phyloP scores from a whole-genome alignment of 352 stramenopile genomes.

The Globisporangium solare region DNA sequence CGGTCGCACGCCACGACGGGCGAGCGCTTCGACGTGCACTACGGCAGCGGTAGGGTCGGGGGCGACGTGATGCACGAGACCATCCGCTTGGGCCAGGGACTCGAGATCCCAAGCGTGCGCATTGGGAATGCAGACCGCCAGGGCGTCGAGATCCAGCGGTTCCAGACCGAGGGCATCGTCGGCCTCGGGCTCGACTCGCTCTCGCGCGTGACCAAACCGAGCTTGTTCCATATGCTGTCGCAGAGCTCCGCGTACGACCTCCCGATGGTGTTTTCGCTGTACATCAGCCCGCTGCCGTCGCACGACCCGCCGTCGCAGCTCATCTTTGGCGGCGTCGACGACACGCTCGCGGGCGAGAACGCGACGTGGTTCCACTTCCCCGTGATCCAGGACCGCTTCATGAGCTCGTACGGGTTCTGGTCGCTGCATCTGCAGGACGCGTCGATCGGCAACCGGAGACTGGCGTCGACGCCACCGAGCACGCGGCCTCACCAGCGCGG shows the following conservation, averaged over 20 bases:
- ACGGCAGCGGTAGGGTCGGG: slow-evolving; percentile 28
- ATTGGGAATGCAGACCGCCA: slow-evolving; percentile 24
- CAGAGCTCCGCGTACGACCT: slow-evolving; percentile 11
- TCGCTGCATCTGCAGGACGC: slow-evolving; percentile 16
- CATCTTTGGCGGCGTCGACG: slow-evolving; percentile 29
- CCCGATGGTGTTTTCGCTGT: slow-evolving; percentile 32
- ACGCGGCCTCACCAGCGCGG: neutral
- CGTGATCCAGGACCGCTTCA: slow-evolving; percentile 11
- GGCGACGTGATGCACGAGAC: slow-evolving; percentile 20
- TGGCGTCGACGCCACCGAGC: neutral
- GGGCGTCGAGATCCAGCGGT: slow-evolving; percentile 22
- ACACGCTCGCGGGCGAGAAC: slow-evolving; percentile 14
- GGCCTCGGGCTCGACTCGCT: slow-evolving; percentile 26
- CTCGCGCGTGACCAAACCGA: slow-evolving; percentile 21
- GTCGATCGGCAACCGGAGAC: neutral
- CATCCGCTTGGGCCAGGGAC: slow-evolving; percentile 12
- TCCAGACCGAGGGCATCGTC: slow-evolving; percentile 34
- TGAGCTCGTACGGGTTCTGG: slow-evolving; percentile 22
- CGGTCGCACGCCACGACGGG: neutral
- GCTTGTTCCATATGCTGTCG: slow-evolving; percentile 18
- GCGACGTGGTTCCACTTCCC: slow-evolving; percentile 25
- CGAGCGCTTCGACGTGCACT: slow-evolving; percentile 20
- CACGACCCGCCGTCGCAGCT: slow-evolving; percentile 26
- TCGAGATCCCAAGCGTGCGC: slow-evolving; percentile 9
- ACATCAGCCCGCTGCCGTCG: slow-evolving; percentile 25